Conservation (phyloP, 768 basidiomycete genomes). For the Sarcomyxa edulis region DNA sequence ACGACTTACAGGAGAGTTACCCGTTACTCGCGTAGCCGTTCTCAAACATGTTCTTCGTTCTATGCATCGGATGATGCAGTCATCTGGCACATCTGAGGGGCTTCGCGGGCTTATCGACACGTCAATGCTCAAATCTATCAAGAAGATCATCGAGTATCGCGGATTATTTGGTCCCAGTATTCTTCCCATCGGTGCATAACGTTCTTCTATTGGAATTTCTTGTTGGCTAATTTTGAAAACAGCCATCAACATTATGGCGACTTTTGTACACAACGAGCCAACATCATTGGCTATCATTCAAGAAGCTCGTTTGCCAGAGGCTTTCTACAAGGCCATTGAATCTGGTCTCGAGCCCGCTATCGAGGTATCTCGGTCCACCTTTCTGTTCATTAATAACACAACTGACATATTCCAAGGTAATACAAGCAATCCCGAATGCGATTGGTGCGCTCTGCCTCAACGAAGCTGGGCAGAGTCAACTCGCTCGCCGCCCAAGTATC, state of each 20-base stretch:
- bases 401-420: conserved; percentile 48
- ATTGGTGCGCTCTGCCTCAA: conserved; percentile 96
- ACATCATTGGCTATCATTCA: conserved; percentile 91
- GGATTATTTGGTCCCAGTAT: conserved; percentile 83
- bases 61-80: conserved; percentile 96
- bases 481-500: conserved; percentile 70
- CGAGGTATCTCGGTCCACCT: conserved; percentile 48
- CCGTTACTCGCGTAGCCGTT: conserved; percentile 71
- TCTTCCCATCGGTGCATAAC: conserved; percentile 68
- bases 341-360: conserved; percentile 79
- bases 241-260: conserved; percentile 95
- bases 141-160: conserved; percentile 82
- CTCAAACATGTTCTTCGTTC: conserved; percentile 89
- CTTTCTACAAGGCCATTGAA: conserved; percentile 85
- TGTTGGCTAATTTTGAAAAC: conserved; percentile 1
- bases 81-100: conserved; percentile 89
- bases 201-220: conserved; percentile 1
- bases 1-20: conserved; percentile 52
- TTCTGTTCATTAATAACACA: not conserved
- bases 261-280: conserved; percentile 98
- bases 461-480: conserved; percentile 77
- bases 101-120: conserved; percentile 92
- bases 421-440: conserved; percentile 91
- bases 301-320: conserved; percentile 84
- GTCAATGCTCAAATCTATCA: conserved; percentile 76